Conservation (phyloP, 768 basidiomycete species). For the Chlorophyllum brunneum region DNA sequence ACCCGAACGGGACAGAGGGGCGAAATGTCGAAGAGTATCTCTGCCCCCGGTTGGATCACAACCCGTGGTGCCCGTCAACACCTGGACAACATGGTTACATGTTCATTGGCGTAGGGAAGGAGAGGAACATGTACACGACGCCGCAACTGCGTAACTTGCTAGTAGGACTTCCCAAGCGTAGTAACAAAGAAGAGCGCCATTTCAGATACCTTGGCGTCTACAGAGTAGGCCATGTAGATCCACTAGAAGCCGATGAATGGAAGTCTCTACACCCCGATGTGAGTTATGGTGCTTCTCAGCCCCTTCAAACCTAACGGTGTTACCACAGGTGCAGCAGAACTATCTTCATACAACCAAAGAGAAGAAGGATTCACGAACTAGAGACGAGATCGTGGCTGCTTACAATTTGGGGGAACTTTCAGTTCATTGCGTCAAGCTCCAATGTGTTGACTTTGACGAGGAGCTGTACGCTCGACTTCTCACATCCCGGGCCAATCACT, state of each 20-base stretch:
- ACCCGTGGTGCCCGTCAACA: constrained; percentile 48
- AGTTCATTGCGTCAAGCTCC: constrained; percentile 47
- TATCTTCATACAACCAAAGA: constrained; percentile 37
- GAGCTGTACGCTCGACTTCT: constrained; percentile 30
- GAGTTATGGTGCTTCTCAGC: constrained; percentile 10
- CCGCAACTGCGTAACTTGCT: constrained; percentile 43
- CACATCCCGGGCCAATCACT: background rate
- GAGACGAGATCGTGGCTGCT: constrained; percentile 32
- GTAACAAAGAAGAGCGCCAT: constrained; percentile 21
- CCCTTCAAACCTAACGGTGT: constrained; percentile 2
- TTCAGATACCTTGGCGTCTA: constrained; percentile 48
- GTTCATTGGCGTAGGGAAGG: constrained; percentile 49
- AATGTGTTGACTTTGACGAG: constrained; percentile 42
- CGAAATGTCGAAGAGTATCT: constrained; percentile 36
- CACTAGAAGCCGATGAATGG: constrained; percentile 47
- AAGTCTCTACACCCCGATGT: constrained; percentile 35
- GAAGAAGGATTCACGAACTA: constrained; percentile 31
- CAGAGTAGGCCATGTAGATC: constrained; percentile 34
- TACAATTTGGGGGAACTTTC: constrained; percentile 40
- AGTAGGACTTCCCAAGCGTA: constrained; percentile 32
- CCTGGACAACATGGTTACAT: constrained; percentile 53
- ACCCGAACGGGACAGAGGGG: constrained; percentile 21
- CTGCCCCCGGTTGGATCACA: constrained; percentile 47
- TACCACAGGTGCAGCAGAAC: constrained; percentile 26
- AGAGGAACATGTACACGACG: constrained; percentile 35